These are phyloP conservation scores for Ascoidea rubescens DNA, from an alignment of 805 yeast species.

Conservation along the genomic window DNA sequence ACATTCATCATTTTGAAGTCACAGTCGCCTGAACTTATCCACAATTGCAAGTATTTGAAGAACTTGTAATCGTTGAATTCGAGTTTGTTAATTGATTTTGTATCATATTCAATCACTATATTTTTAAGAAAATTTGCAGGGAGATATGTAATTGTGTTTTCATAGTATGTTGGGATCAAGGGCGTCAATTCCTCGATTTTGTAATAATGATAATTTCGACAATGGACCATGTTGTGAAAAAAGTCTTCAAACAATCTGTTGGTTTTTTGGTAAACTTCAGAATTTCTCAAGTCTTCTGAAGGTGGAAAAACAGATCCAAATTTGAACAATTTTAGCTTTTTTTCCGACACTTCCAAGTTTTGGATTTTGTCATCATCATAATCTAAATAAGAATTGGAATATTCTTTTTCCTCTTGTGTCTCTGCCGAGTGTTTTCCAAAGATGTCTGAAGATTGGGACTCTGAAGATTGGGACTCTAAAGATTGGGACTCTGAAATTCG, in stretches of 20 bases:
- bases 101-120: background rate
- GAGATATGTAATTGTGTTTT: slow-evolving; percentile 31
- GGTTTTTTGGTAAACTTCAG: background rate
- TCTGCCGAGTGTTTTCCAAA: too few species aligned
- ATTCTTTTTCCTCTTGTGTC: background rate
- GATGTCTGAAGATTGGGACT: too few species aligned
- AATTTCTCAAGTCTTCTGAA: slow-evolving; percentile 2
- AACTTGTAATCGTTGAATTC: background rate
- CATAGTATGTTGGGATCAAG: slow-evolving; percentile 33
- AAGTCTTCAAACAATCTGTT: background rate
- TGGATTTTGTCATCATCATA: background rate
- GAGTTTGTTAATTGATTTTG: background rate
- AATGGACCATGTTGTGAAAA: slow-evolving; percentile 11
- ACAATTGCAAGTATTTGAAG: background rate
- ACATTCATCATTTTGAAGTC: background rate
- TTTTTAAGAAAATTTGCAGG: slow-evolving; percentile 16
- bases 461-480: background rate
- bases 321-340: too few species aligned
- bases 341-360: too few species aligned
- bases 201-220: slow-evolving; percentile 43
- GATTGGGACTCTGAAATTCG: background rate
- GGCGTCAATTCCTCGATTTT: slow-evolving; percentile 30
- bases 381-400: background rate
- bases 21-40: background rate
- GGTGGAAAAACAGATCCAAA: background rate